Evolutionary conservation across 2,329 filamentous ascomycete genomes (phyloP), one percentile per base, ranked within the genome.

Genomic region (Elsinoe perseae): DNA sequence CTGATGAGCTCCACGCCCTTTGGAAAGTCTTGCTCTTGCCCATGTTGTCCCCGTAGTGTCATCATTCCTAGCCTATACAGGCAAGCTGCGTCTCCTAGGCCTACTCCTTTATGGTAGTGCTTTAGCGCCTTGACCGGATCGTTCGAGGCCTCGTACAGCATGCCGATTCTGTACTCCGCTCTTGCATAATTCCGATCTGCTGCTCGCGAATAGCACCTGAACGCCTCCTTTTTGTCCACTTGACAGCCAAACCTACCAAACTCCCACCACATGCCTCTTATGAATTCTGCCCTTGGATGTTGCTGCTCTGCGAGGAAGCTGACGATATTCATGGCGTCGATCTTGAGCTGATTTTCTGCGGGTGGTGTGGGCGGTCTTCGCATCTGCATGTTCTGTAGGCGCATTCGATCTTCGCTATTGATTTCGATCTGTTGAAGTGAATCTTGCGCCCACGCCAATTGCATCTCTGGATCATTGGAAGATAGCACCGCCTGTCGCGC

Each of bases 131-230:
- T 96, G 60, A 85, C 80, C 59, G 90, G 85, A 66, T 98, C 92
- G 67, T 95, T 95, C 3, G 90, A 92, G 69, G 87, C 90, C 73
- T 98, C 93, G 69, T 91, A 97, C 57, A 96, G 86, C 92, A 97
- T 98, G 60, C 93, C 93, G 74, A 98, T 95, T 46, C 93, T 84
- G 71, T 98, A 98, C 70, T 97, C 89, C 18, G 93, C 91, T 64
- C 93, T 80, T 20, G 86, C 83, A 72, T 91, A 95, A 57, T 89
- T 89, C 64, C 88, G 84, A 64, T 91, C 86, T 27, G 89, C 86
- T n/a, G 93, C 88, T 64, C 85, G 80, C 60, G 84, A 83, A 73
- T 97, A 98, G 65, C 86, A 87, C 59, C 84, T 75, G 69, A 95
- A 97, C 6, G 93, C 92, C 73, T 96, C 92, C 66, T 92, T 91